phyloP scores from a whole-genome alignment of 306 rosid genomes.

The Comarum palustre region DNA sequence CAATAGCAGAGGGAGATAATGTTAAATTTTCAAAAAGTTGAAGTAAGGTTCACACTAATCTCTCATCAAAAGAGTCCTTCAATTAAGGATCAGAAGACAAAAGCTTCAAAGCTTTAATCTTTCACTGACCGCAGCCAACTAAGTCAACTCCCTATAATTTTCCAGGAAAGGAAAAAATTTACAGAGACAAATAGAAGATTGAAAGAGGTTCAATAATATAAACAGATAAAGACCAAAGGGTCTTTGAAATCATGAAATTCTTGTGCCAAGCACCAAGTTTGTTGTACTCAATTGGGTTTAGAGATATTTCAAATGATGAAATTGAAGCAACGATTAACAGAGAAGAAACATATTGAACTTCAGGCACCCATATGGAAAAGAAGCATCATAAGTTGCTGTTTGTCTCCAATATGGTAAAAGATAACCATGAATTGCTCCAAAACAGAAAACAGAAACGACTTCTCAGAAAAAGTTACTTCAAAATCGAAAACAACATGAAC shows the following conservation, averaged over 20 bases:
- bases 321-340: neutral
- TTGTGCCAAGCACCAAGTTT: neutral
- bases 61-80: neutral
- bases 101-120: conserved; percentile 21
- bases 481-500: neutral
- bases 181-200: neutral
- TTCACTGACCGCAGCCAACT: conserved; percentile 26
- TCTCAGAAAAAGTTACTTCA: neutral
- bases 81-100: neutral
- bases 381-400: conserved; percentile 22
- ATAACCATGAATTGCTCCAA: neutral
- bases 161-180: conserved; percentile 12
- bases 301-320: neutral
- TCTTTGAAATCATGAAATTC: neutral
- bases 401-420: neutral
- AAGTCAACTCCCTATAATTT: conserved; percentile 40
- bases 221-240: neutral
- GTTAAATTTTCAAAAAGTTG: conserved; percentile 11
- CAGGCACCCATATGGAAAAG: conserved; percentile 27
- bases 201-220: conserved; percentile 9
- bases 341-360: conserved; percentile 15
- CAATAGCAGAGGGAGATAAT: conserved; percentile 6
- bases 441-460: conserved; percentile 1
- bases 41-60: neutral
- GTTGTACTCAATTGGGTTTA: neutral